phyloP scores from a whole-genome alignment of 1,139 yeast species.

The Debaryomyces psychrophilus region DNA sequence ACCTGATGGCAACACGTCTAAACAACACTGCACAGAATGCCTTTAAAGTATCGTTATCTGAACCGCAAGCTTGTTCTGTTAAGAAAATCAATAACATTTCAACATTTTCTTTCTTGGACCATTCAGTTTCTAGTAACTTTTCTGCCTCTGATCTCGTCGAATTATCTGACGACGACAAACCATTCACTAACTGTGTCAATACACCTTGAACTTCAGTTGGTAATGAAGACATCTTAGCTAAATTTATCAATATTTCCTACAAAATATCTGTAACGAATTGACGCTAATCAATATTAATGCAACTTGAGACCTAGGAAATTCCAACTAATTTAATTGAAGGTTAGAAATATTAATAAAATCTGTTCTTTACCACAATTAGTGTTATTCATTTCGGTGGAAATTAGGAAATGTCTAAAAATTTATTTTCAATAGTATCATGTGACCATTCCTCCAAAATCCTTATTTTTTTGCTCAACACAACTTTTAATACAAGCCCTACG shows the following conservation, averaged over 20 bases:
- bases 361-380: conserved; percentile 1
- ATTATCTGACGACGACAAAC: conserved; percentile 80
- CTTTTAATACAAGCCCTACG: neutral
- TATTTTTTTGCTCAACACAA: neutral
- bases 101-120: conserved; percentile 68
- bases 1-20: conserved; percentile 81
- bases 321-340: conserved; percentile 1
- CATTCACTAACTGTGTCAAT: conserved; percentile 61
- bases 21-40: conserved; percentile 86
- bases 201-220: conserved; percentile 64
- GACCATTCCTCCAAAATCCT: neutral
- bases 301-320: neutral
- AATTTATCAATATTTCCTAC: conserved; percentile 8
- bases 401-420: neutral
- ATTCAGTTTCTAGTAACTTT: conserved; percentile 66
- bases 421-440: conserved; percentile 7
- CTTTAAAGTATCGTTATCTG: conserved; percentile 55
- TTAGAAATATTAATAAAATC: conserved; percentile 4
- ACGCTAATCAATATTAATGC: neutral
- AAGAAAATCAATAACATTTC: conserved; percentile 74
- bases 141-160: conserved; percentile 77
- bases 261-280: conserved; percentile 5
- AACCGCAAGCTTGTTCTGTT: conserved; percentile 75
- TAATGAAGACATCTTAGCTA: conserved; percentile 51
- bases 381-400: conserved; percentile 3